Base-by-base conservation (phyloP, 1,284 basidiomycete species). In the Ustilago hordei region DNA sequence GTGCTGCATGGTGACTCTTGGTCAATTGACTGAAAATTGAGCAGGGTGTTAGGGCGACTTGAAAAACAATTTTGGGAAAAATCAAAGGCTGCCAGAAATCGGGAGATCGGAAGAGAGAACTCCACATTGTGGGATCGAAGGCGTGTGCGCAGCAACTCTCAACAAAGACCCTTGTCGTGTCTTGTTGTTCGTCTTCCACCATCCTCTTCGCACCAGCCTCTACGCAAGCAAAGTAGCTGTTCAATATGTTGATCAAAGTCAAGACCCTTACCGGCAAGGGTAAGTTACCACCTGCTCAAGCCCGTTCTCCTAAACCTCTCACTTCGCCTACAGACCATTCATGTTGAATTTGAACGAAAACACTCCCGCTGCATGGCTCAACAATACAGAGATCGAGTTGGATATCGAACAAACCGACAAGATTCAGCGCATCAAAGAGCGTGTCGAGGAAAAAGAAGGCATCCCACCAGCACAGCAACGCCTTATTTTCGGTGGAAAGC, bases 401-500 rank as follows among this genome's bases (percentile, higher is more conserved):
- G 95, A 98, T 88, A 95, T 98, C 85, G 95, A 98, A 87, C 89
- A 90, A 17, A 92, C 94, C 72, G 93, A 95, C 88, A 94, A 93
- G 95, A 95, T 98, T 86, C 90, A 91, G 55, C 92, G 94, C 80
- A 96, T 99, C 88, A 99, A 99, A 89, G 95, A 98, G 89, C 93
- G 94, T 87, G 95, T 99, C 36, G 97, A 99, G 87, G 96, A 98
- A 88, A 97, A 99, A 88, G 96, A 95, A 47, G 97, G 96, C 83
- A 97, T 99, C 56, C 97, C 97, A 17, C 96, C 97, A 70, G 93
- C 90, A 45, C 97, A 99, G 87, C 97, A 99, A 87, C 91, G 97
- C 69, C 88, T 99, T 82, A 99, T 99, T 86, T 98, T 93, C 86
- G 88, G 91, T 82, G 97, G 97, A 53, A 92, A 96, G 86, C 96